Conservation (phyloP, 2,329 filamentous ascomycete species). For the Ophiocordyceps camponoti-leonardi region DNA sequence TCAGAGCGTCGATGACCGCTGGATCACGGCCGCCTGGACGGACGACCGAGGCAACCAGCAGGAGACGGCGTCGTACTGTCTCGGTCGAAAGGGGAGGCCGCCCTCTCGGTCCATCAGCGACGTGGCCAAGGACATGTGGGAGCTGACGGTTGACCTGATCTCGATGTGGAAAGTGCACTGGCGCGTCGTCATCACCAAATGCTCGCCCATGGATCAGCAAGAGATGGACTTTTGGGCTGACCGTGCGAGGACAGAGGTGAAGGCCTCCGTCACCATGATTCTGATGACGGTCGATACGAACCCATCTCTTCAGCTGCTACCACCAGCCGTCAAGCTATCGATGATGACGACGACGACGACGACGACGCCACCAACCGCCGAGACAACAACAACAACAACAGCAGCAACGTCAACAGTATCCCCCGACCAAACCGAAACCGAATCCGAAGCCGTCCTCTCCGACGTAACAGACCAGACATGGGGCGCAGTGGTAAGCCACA, state of each 20-base stretch:
- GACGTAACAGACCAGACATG: conserved; percentile 62
- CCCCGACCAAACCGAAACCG: conserved; percentile 22
- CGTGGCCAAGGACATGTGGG: conserved; percentile 62
- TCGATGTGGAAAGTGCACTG: conserved; percentile 54
- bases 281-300: conserved; percentile 48
- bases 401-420: conserved; percentile 28
- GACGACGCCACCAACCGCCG: conserved; percentile 38
- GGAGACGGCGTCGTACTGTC: conserved; percentile 55
- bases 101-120: conserved; percentile 38
- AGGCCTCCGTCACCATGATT: conserved; percentile 34
- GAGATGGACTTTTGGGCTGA: conserved; percentile 45
- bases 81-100: conserved; percentile 39
- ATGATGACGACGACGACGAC: conserved; percentile 28
- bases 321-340: conserved; percentile 32
- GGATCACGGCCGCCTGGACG: conserved; percentile 69
- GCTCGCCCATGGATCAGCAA: conserved; percentile 46
- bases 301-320: conserved; percentile 45
- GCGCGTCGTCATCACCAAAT: conserved; percentile 61
- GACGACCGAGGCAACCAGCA: conserved; percentile 61
- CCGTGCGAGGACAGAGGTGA: conserved; percentile 32
- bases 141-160: conserved; percentile 57
- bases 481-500: conserved; percentile 53
- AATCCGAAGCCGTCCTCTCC: conserved; percentile 46
- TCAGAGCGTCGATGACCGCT: conserved; percentile 56
- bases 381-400: conserved; percentile 25